Conservation (phyloP, 345 rosid genomes). For the Corymbia maculata region DNA sequence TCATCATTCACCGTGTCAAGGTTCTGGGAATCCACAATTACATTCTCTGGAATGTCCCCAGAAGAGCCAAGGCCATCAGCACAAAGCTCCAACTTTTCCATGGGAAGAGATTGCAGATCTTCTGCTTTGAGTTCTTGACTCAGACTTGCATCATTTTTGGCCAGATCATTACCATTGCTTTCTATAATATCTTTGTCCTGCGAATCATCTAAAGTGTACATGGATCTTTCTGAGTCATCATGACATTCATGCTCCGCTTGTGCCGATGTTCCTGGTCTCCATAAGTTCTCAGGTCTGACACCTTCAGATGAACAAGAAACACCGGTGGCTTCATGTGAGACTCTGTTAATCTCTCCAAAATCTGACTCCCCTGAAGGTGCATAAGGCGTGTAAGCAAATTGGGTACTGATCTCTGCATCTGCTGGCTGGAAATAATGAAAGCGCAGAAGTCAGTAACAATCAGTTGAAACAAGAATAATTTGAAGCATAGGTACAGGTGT, state of each 20-base stretch:
- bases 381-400: conserved; percentile 39
- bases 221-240: conserved; percentile 26
- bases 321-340: conserved; percentile 20
- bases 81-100: conserved; percentile 7
- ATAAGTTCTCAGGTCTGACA: conserved; percentile 27
- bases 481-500: not conserved
- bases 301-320: conserved; percentile 20
- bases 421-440: conserved; percentile 23
- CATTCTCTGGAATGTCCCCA: conserved; percentile 15
- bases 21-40: conserved; percentile 5
- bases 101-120: conserved; percentile 8
- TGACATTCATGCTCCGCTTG: conserved; percentile 22
- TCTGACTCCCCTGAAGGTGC: conserved; percentile 40
- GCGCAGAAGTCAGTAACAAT: not conserved
- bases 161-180: conserved; percentile 8
- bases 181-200: conserved; percentile 52
- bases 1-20: conserved; percentile 1
- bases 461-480: not conserved
- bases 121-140: conserved; percentile 9
- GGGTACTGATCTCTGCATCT: conserved; percentile 39
- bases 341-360: conserved; percentile 31
- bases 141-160: not conserved
- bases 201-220: conserved; percentile 35
- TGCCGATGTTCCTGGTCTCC: conserved; percentile 43
- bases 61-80: conserved; percentile 3